Base-by-base conservation (phyloP, 257 asterid species). In the Echites panduratus region DNA sequence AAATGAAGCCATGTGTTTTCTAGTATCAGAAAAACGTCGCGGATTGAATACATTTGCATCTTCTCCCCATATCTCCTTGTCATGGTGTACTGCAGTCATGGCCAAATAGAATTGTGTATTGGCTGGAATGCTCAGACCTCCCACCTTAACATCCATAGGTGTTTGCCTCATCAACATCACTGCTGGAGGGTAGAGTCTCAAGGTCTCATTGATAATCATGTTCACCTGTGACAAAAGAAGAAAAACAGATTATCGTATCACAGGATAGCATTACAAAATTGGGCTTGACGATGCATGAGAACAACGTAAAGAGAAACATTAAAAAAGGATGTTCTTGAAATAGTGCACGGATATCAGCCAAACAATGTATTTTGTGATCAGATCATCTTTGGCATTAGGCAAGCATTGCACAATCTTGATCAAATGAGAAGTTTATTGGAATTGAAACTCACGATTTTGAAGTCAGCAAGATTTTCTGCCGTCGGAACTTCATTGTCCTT, bases 31-130 rank as follows among this genome's bases (percentile, higher is more conserved):
- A 49, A 87, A 90, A 66, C 97, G 81, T 61, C 13, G 22, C 24
- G 97, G 97, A 56, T 87, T 87, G 83, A 90, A 90, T 20, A 85
- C 90, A 17, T 75, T 67, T 3, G 87, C 89, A 67, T 87, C 88
- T 14, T 82, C 83, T 38, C 97, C 96, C 96, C 97, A 90, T 72
- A 85, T 76, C 73, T 80, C 80, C 7, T 83, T 62, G 66, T 87
- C 86, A 24, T 85, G 96, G 66, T 90, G 97, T 24, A 88, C 84
- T 3, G 85, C 86, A 40, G 86, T 76, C 86, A 85, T 79, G 29
- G 91, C 76, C 5, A 89, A 22, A 44, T 76, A 84, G 70, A 90
- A 74, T 75, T 90, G 82, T 20, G 91, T 90, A 17, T 70, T 78
- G 11, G 88, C 84, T 52, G 96, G 91, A 70, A 90, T 41, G 53